phyloP scores from a whole-genome alignment of 345 rosid species.

The Citrus reticulata region DNA sequence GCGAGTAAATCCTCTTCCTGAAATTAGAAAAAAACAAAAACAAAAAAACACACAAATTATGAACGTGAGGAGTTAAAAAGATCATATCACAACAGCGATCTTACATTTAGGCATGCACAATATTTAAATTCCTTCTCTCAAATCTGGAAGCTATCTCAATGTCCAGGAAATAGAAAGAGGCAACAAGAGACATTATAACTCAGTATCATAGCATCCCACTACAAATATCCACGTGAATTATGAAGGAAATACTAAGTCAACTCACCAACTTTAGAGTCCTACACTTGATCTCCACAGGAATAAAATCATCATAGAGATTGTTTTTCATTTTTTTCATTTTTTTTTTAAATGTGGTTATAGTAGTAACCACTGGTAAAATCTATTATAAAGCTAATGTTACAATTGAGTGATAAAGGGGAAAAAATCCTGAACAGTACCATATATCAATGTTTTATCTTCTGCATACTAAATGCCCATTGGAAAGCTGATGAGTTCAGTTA shows the following conservation, averaged over 20 bases:
- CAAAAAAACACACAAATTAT: not conserved
- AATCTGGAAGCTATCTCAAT: no score
- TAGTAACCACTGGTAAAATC: not conserved
- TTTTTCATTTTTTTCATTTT: not conserved
- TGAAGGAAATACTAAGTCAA: not conserved
- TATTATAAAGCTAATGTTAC: not conserved
- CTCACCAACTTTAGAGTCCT: not conserved
- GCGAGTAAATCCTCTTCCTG: conserved; percentile 87
- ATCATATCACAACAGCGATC: no score
- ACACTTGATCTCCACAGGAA: not conserved
- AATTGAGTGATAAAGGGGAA: not conserved
- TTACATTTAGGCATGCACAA: no score
- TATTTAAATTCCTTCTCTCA: no score
- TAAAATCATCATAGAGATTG: not conserved
- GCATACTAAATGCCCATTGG: not conserved
- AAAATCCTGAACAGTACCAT: not conserved
- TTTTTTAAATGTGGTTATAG: not conserved
- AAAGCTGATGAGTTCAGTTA: not conserved
- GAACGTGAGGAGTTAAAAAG: no score
- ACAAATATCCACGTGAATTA: not conserved
- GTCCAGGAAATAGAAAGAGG: no score
- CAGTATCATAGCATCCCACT: not conserved
- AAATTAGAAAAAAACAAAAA: not conserved
- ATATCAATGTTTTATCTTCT: not conserved
- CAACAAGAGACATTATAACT: not conserved